These are phyloP conservation scores for Carex kokanica DNA, from an alignment of 176 grass and related monocot species.

Conservation along the genomic window DNA sequence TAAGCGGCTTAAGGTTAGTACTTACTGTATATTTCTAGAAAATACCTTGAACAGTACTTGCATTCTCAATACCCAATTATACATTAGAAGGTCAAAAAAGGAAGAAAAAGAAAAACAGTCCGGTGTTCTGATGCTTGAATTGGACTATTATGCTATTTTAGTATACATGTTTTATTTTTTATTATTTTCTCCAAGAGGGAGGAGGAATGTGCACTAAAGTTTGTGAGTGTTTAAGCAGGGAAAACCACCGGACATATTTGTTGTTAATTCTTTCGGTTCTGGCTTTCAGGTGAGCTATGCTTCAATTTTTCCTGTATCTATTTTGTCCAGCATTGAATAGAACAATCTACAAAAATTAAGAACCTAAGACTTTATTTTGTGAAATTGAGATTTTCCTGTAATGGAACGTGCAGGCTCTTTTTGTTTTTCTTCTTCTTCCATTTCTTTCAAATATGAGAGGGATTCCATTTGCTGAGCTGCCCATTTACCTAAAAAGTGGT, in stretches of 20 bases:
- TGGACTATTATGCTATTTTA: not conserved
- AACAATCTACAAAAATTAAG: conserved; percentile 8
- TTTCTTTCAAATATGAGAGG: conserved; percentile 88
- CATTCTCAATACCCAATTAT: not conserved
- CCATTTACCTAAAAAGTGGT: conserved; percentile 64
- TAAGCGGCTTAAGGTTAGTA: conserved; percentile 69
- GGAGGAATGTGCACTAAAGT: not conserved
- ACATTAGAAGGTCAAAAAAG: not conserved
- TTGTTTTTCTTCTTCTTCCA: conserved; percentile 81
- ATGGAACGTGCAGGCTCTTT: conserved; percentile 65
- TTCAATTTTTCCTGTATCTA: not conserved
- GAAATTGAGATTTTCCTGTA: conserved; percentile 30
- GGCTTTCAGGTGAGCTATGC: conserved; percentile 73
- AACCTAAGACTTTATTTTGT: conserved; percentile 9
- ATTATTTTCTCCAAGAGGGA: not conserved
- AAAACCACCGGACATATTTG: conserved; percentile 84
- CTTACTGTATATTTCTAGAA: not conserved
- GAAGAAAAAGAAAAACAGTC: not conserved
- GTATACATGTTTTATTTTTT: conserved; percentile 15
- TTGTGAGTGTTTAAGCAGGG: conserved; percentile 45
- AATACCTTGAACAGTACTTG: not conserved
- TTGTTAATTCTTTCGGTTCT: conserved; percentile 93
- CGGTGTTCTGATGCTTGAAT: not conserved
- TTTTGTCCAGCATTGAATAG: conserved; percentile 14
- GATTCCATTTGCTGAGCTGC: conserved; percentile 70